Conservation (phyloP, 163 green algal species). For the Prototheca wickerhamii region DNA sequence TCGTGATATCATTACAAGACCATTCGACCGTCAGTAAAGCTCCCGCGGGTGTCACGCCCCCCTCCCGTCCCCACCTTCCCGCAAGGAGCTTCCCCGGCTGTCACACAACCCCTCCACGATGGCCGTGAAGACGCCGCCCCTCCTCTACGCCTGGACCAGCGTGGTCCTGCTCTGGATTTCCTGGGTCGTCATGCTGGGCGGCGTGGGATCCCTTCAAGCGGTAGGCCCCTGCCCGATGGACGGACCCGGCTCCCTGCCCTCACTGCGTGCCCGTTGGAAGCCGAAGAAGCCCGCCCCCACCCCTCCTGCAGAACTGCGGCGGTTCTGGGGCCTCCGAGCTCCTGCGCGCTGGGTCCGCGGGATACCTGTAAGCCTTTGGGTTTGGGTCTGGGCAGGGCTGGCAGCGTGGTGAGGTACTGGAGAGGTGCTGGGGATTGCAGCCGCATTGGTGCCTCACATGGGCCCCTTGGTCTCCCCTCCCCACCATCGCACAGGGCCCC, state of each 20-base stretch:
- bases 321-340: background rate
- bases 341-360: background rate
- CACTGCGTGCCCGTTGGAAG: background rate
- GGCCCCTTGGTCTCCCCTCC: background rate
- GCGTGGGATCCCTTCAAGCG: background rate
- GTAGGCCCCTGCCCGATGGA: background rate
- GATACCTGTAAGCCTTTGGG: constrained; percentile 7
- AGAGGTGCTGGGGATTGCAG: no score
- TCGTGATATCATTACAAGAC: background rate
- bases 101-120: background rate
- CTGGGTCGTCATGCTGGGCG: constrained; percentile 4
- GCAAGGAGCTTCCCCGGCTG: no score
- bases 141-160: constrained; percentile 5
- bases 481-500: background rate
- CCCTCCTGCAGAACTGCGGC: constrained; percentile 3
- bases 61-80: background rate
- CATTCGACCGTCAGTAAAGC: no score
- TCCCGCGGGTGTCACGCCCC: background rate
- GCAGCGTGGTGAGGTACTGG: no score
- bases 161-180: background rate
- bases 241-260: background rate
- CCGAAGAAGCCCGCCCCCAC: background rate
- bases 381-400: background rate
- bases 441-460: background rate
- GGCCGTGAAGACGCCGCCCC: constrained; percentile 5